phyloP scores from a whole-genome alignment of 768 basidiomycete species.

The Trametes gibbosa region DNA sequence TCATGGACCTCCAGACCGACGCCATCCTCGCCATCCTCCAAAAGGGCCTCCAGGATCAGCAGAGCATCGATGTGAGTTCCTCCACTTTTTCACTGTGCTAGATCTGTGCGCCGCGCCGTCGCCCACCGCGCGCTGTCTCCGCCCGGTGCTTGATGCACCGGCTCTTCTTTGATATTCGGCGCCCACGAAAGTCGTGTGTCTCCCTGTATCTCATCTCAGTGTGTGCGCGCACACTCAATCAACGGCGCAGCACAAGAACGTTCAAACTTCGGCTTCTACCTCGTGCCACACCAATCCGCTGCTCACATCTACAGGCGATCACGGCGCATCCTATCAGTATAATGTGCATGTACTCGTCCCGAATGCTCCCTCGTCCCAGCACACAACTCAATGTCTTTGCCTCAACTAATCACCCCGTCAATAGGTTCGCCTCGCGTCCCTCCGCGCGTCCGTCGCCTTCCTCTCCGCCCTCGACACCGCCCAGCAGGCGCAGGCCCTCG shows the following conservation, averaged over 20 bases:
- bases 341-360: no score
- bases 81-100: not conserved
- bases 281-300: no score
- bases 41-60: constrained; percentile 62
- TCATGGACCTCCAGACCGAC: constrained; percentile 74
- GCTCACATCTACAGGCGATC: no score
- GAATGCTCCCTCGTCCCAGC: not conserved
- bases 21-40: constrained; percentile 65
- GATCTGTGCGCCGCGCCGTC: not conserved
- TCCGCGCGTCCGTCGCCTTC: constrained; percentile 68
- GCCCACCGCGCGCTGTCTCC: not conserved
- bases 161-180: not conserved
- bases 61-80: constrained; percentile 60
- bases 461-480: constrained; percentile 57
- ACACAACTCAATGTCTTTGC: no score
- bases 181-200: no score
- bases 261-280: no score
- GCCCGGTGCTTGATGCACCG: not conserved
- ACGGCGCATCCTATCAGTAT: no score
- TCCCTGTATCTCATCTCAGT: no score
- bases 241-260: no score
- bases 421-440: constrained; percentile 71
- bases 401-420: not conserved
- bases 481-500: constrained; percentile 59
- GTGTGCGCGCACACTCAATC: no score